These are phyloP conservation scores for Plectosphaerella cucumerina DNA, from an alignment of 2,329 filamentous ascomycete genomes.

Conservation along the genomic window DNA sequence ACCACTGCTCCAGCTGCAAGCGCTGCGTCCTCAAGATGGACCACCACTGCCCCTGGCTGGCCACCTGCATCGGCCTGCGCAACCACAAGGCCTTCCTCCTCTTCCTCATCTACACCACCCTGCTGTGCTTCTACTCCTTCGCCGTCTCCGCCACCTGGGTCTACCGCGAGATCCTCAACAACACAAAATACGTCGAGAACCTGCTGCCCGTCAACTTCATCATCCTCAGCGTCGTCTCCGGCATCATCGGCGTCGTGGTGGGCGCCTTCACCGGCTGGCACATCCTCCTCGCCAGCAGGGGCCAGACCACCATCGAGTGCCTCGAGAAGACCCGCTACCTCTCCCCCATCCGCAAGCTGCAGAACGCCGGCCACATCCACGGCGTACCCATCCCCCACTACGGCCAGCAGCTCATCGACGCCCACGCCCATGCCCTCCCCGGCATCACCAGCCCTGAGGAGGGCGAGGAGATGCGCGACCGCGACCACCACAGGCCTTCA, in stretches of 20 bases:
- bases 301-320: slow-evolving; percentile 93
- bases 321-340: slow-evolving; percentile 94
- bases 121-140: slow-evolving; percentile 83
- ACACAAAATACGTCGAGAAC: slow-evolving; percentile 67
- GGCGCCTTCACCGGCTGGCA: slow-evolving; percentile 92
- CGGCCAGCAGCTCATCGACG: slow-evolving; percentile 72
- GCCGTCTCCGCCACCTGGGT: slow-evolving; percentile 76
- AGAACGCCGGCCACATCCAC: slow-evolving; percentile 56
- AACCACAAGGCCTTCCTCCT: slow-evolving; percentile 96
- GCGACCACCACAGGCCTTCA: slow-evolving; percentile 7
- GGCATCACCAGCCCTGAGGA: slow-evolving; percentile 79
- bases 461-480: slow-evolving; percentile 57
- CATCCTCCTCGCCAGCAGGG: slow-evolving; percentile 70
- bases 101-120: slow-evolving; percentile 82
- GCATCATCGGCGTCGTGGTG: slow-evolving; percentile 87
- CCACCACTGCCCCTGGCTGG: slow-evolving; percentile 97
- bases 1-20: slow-evolving; percentile 94
- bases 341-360: slow-evolving; percentile 67
- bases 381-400: slow-evolving; percentile 52
- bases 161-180: slow-evolving; percentile 73
- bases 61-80: slow-evolving; percentile 86
- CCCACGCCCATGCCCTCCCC: slow-evolving; percentile 76
- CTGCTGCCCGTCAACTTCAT: slow-evolving; percentile 89
- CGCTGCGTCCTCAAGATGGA: slow-evolving; percentile 99
- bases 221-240: slow-evolving; percentile 77